Base-by-base conservation (phyloP, 768 basidiomycete species). In the Calocybe indica region DNA sequence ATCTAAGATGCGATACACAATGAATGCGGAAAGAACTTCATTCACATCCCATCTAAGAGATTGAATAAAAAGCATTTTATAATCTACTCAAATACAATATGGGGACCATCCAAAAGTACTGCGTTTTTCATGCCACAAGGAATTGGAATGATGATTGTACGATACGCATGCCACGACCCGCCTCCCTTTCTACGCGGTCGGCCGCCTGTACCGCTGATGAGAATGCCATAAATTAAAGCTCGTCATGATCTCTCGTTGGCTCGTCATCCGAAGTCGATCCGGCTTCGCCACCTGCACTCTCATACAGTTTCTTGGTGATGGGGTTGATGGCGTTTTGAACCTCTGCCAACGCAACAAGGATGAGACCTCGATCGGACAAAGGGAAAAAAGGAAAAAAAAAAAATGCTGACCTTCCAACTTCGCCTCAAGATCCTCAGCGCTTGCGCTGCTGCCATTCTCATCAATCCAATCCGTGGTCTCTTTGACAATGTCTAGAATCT, bases 391-490 rank as follows among this genome's bases (percentile, higher is more conserved):
- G 34, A 37, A 13, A 37, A 37, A 13, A 43, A 3, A 47, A 43
- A 22, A 37, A 30, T 39, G 64, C 70, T 12, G 32, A 72, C 70
- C 76, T 45, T 79, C 71, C 57, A 93, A 71, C 74, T 93, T 91
- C 75, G 96, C 94, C 63, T 97, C 93, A 15, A 93, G 71, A 48
- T 95, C 92, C 62, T 95, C 94, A 38, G 84, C 82, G 32, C 76
- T 75, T 15, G 94, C 94, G 6, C 70, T 70, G 35, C 78, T 69
- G 13, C 86, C 86, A 58, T 92, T 79, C 60, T 87, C 82, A 40
- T 98, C 94, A 46, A 95, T 80, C 93, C 93, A 97, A 48, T 91
- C 90, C 13, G 85, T 83, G 46, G 83, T 81, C 56, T 95, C 92
- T 75, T 94, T 94, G 70, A 96, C 72, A 34, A 83, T 73, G 14